Base-by-base conservation (phyloP, 169 alveolate genomes). In the Plasmodium cynomolgi region DNA sequence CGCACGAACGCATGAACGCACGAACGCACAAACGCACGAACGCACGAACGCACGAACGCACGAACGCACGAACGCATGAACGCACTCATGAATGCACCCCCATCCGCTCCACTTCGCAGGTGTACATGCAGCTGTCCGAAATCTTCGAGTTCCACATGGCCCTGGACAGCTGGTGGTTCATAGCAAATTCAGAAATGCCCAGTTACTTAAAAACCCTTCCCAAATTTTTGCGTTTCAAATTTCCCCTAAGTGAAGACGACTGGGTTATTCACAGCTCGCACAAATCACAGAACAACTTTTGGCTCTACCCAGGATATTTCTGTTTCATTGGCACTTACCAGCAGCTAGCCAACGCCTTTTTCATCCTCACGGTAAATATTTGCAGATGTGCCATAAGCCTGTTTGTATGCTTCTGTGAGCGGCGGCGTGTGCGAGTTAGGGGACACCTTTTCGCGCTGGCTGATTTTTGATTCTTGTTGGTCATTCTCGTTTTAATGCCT, bases 161-260 rank as follows among this genome's bases (percentile, higher is more conserved):
- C 7, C 96, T 96, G 50, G 97, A 95, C 86, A 95, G 96, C 83
- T 96, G 98, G 98, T 96, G 97, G 97, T 96, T 96, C 86, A 95
- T 96, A 56, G 77, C 92, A 85, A 83, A 92, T 47, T 41, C 94
- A 2, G 95, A 94, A 58, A 83, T 96, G 95, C 97, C 98, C 11
- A 91, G 41, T 20, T 95, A 62, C 56, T 86, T 56, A 79, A 81
- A 77, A 72, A 77, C 23, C 29, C 85, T 84, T 84, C 97, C 91
- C 88, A 96, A 93, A 93, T 84, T 68, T 86, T 96, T 84, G 82
- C 84, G 95, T 34, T 96, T 82, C 95, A 96, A 82, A 94, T 96
- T 81, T 92, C 96, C 84, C 50, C 75, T 39, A 95, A 91, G 71
- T 84, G 88, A 88, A 93, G 96, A 29, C 37, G 95, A 84, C 37